A percentile compares a stretch with the other conserved stretches of the same genome.
These are phyloP conservation scores for Hamigera avellanea DNA, from an alignment of 495 filamentous ascomycete genomes.

Conservation along the genomic window DNA sequence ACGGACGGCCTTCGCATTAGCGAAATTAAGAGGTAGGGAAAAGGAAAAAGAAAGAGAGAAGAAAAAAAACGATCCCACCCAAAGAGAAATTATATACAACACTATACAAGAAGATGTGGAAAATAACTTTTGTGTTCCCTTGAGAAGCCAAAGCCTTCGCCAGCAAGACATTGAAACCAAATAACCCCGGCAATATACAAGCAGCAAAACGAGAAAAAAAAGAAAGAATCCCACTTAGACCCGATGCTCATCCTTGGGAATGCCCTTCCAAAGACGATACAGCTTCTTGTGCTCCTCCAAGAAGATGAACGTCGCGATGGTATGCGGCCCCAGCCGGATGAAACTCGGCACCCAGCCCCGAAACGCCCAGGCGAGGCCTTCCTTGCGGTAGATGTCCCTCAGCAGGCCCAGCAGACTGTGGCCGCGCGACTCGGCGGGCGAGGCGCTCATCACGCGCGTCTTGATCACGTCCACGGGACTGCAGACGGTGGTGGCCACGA, in stretches of 20 bases:
- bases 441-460: conserved; percentile 82
- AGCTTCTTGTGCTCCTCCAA: conserved; percentile 65
- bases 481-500: conserved; percentile 90
- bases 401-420: conserved; percentile 49
- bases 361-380: conserved; percentile 86
- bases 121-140: too few relatives aligned
- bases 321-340: conserved; percentile 83
- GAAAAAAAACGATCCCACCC: neutral
- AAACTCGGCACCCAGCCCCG: conserved; percentile 97
- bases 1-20: too few relatives aligned
- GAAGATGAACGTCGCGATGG: conserved; percentile 89
- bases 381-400: conserved; percentile 57
- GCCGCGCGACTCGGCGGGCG: conserved; percentile 35
- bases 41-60: too few relatives aligned
- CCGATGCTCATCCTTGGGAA: conserved; percentile 9
- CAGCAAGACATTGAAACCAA: neutral
- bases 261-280: conserved; percentile 35
- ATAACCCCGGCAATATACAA: too few relatives aligned
- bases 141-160: too few relatives aligned
- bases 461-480: conserved; percentile 96
- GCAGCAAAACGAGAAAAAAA: conserved; percentile 11
- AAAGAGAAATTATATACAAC: conserved; percentile 1
- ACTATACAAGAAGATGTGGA: too few relatives aligned
- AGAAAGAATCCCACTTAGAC: conserved; percentile 9
- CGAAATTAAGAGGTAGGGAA: too few relatives aligned